Evolutionary conservation across 768 basidiomycete species (phyloP).

Genomic region (Tremella mesenterica): DNA sequence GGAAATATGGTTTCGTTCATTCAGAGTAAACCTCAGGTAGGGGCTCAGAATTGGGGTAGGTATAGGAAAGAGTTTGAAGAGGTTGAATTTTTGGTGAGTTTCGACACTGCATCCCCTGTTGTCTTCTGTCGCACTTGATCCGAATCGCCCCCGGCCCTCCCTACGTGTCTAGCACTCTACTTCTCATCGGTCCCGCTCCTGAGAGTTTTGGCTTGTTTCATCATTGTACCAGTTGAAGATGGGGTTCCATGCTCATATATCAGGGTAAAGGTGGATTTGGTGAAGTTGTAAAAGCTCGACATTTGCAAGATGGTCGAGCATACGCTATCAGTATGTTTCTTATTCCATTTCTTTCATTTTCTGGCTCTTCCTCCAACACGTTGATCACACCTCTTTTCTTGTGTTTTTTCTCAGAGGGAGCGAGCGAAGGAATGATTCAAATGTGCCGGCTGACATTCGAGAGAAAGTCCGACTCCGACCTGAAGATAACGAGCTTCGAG

Average conservation of each 20-base stretch:
- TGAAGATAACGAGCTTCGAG: constrained; percentile 70
- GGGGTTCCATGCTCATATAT: too few relatives aligned
- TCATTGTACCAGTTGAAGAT: too few relatives aligned
- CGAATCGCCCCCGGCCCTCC: neutral
- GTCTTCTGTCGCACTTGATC: neutral
- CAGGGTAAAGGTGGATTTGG: constrained; percentile 84
- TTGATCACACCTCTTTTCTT: neutral
- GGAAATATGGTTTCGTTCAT: too few relatives aligned
- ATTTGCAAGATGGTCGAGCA: constrained; percentile 66
- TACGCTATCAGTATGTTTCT: constrained; percentile 40
- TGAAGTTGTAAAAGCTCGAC: constrained; percentile 87
- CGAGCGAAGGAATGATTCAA: neutral
- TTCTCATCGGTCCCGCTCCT: too few relatives aligned
- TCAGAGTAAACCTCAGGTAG: constrained; percentile 7
- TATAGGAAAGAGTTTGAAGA: constrained; percentile 96
- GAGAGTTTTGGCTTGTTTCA: too few relatives aligned
- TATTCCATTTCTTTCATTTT: too few relatives aligned
- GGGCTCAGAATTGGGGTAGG: constrained; percentile 55
- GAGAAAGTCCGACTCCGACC: constrained; percentile 76
- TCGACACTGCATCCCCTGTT: too few relatives aligned
- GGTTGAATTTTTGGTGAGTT: constrained; percentile 65
- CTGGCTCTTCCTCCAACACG: too few relatives aligned
- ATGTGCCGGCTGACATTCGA: neutral
- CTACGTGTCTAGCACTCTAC: too few relatives aligned
- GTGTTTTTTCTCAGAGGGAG: neutral